Conservation (phyloP, 768 basidiomycete species). For the Boletus rubroflammeus region DNA sequence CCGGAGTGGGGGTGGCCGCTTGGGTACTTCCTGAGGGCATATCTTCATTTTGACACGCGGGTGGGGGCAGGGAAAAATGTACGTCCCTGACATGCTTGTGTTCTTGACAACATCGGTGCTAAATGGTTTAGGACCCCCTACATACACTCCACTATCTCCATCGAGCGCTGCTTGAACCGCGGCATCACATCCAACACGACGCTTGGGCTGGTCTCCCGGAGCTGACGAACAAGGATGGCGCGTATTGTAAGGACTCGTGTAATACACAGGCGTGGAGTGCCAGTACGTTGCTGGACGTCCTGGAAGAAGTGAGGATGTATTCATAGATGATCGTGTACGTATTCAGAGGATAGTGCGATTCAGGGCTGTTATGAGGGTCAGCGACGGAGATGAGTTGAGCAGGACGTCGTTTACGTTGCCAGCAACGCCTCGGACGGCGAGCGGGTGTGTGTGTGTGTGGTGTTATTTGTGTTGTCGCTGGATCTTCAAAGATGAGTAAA, state of each 20-base stretch:
- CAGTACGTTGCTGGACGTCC: slow-evolving; percentile 86
- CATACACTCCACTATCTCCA: slow-evolving; percentile 81
- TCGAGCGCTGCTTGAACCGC: slow-evolving; percentile 62
- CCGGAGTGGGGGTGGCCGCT: slow-evolving; percentile 96
- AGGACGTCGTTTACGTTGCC: not conserved
- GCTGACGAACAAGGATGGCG: slow-evolving; percentile 81
- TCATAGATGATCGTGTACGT: slow-evolving; percentile 9
- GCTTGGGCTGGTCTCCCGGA: slow-evolving; percentile 95
- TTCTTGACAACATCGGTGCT: not conserved
- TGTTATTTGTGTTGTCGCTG: slow-evolving; percentile 21
- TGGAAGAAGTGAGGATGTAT: slow-evolving; percentile 55
- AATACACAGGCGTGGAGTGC: slow-evolving; percentile 96
- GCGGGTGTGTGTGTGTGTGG: slow-evolving; percentile 25
- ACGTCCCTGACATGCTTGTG: slow-evolving; percentile 22
- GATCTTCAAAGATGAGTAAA: slow-evolving; percentile 8
- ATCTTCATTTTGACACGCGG: slow-evolving; percentile 78
- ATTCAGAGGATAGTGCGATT: not conserved
- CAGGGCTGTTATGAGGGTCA: not conserved
- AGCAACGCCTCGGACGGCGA: not conserved
- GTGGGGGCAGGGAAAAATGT: slow-evolving; percentile 69
- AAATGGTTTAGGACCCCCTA: slow-evolving; percentile 51
- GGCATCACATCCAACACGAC: slow-evolving; percentile 72
- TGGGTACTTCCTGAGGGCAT: slow-evolving; percentile 94
- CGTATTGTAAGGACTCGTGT: slow-evolving; percentile 84
- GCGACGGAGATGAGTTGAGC: slow-evolving; percentile 7